Evolutionary conservation across 78 protist genomes (phyloP), one percentile per base, ranked within the genome.

Genomic region (Dictyostelium capitatum): DNA sequence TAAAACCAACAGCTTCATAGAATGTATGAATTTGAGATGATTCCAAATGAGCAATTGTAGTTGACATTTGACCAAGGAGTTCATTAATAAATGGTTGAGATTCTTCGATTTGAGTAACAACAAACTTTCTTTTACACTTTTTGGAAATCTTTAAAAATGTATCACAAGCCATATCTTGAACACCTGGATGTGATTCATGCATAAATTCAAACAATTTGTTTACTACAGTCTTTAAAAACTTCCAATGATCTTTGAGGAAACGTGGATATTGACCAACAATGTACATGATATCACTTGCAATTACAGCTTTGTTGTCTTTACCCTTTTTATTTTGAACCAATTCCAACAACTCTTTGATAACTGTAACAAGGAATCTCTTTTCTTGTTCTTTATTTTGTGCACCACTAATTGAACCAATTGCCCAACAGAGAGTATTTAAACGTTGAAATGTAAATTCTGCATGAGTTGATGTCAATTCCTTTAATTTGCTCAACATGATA

Each of bases 211-310:
- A 98, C 11, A 99, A 95, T 83, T 99, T 99, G 89, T 95, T 95
- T 69, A 98, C 98, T 6, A 99, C 99, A 10, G 99, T 98, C 96
- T 98, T 98, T 70, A 99, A 94, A 96, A 99, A 99, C 89, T 98
- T 97, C 99, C 99, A 98, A 94, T 98, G 99, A 28, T 96, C 97
- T 10, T 95, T 89, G 69, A 99, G 94, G 96, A 99, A 99, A 28
- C 99, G 83, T 30, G 99, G 99, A 83, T 99, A 99, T 91, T 99
- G 99, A 12, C 99, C 99, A 11, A 99, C 99, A 7, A 99, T 98
- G 95, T 99, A 99, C 99, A 99, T 99, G 95, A 99, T 98, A 91
- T 99, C 98, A 79, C 97, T 64, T 0, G 99, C 99, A 32, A 99
- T 95, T 37, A 98, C 99, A 3, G 99, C 99, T 89, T 99, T 98